A percentile compares a stretch with the other conserved stretches of the same genome.
These are phyloP conservation scores for Mycena olivaceomarginata DNA, from an alignment of 768 basidiomycete species.

Conservation along the genomic window DNA sequence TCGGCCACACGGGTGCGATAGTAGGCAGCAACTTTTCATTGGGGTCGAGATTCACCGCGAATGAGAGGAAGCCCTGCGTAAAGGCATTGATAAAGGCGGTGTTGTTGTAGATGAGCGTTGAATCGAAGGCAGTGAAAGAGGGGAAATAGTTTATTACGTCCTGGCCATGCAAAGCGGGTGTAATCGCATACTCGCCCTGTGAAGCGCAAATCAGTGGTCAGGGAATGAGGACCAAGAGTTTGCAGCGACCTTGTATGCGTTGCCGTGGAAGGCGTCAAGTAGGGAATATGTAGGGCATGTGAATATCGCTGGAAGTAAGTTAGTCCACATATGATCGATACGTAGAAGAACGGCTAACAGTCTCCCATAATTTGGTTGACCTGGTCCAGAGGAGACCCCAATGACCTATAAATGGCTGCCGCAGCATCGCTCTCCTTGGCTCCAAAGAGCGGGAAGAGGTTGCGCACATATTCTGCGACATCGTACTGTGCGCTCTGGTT, in stretches of 20 bases:
- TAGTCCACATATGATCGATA: not conserved
- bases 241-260: slow-evolving; percentile 9
- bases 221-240: not conserved
- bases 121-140: not conserved
- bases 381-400: slow-evolving; percentile 35
- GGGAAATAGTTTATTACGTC: slow-evolving; percentile 20
- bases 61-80: slow-evolving; percentile 46
- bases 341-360: not conserved
- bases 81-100: slow-evolving; percentile 53
- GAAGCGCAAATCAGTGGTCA: not conserved
- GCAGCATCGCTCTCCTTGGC: slow-evolving; percentile 32
- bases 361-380: slow-evolving; percentile 1
- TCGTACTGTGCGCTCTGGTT: slow-evolving; percentile 19
- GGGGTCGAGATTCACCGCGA: slow-evolving; percentile 43
- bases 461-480: slow-evolving; percentile 39
- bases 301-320: not conserved
- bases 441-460: slow-evolving; percentile 48
- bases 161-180: not conserved
- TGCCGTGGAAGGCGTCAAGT: slow-evolving; percentile 1
- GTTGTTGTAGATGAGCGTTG: slow-evolving; percentile 18
- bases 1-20: slow-evolving; percentile 39
- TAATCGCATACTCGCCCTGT: slow-evolving; percentile 12
- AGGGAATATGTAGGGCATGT: not conserved
- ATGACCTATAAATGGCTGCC: slow-evolving; percentile 39
- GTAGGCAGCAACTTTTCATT: slow-evolving; percentile 46